Conservation (phyloP, 495 filamentous ascomycete genomes). For the Xanthoparmelia taractica region DNA sequence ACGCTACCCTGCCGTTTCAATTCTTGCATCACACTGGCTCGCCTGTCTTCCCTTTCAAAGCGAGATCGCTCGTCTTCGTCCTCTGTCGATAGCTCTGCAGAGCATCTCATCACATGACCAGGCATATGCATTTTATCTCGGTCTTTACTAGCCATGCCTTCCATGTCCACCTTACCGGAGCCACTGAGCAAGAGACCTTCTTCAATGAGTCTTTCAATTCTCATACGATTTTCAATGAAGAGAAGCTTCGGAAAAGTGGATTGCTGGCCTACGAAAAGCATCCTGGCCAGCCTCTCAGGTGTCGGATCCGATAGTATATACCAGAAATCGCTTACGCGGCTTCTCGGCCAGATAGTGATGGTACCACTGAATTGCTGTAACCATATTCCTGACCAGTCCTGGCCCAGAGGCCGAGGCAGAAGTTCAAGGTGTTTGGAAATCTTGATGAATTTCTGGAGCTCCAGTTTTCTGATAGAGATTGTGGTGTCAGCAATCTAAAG, state of each 20-base stretch:
- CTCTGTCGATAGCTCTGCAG: conserved; percentile 1
- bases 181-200: conserved; percentile 56
- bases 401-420: conserved; percentile 79
- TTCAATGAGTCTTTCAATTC: conserved; percentile 73
- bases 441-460: conserved; percentile 93
- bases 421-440: conserved; percentile 87
- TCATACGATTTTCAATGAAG: conserved; percentile 79
- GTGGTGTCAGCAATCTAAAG: background rate
- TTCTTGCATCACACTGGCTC: conserved; percentile 47
- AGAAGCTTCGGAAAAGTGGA: conserved; percentile 82
- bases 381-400: conserved; percentile 96
- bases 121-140: conserved; percentile 17
- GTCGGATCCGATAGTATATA: conserved; percentile 80
- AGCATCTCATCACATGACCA: conserved; percentile 11
- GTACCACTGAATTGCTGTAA: conserved; percentile 90
- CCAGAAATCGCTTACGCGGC: conserved; percentile 64
- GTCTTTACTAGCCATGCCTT: background rate
- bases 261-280: conserved; percentile 83
- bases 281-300: conserved; percentile 63
- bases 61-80: conserved; percentile 25
- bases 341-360: conserved; percentile 90
- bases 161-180: conserved; percentile 7
- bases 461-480: conserved; percentile 41
- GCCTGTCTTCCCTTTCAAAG: conserved; percentile 27
- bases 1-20: conserved; percentile 52